Base-by-base conservation (phyloP, 371 early-diverging fungal genomes). In the Mucor mucedo region DNA sequence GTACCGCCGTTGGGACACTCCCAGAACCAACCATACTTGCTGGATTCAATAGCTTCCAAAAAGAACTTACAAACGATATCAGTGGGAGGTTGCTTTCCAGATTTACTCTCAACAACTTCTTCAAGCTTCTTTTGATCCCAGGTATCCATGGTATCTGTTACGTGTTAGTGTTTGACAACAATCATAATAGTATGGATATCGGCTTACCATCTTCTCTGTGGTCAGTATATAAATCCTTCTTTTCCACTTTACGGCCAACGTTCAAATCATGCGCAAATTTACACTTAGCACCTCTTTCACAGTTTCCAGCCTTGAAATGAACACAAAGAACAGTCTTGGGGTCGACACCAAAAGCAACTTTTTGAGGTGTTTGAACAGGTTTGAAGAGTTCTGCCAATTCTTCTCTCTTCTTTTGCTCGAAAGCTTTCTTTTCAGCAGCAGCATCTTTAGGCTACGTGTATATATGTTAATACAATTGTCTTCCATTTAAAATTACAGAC, bases 1-100 rank as follows among this genome's bases (percentile, higher is more conserved):
- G 76, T 75, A 81, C 91, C 92, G 67, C 93, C 94, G 64, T 92
- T 91, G 5, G 97, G 98, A 79, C 99, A 99, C 63, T 94, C 94
- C 99, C 99, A 99, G 84, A 96, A 97, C 95, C 96, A 96, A 58
- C 96, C 98, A 76, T 98, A 98, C 81, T 98, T 98, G 62, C 72
- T 91, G 58, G 84, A 83, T 72, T 99, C 98, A 60, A 99, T 93
- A n/a, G 99, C 99, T 71, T 99, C 98, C 84, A 99, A 87, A 73
- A 99, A 98, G 84, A 82, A 91, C 82, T 97, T 98, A 88, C 99
- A 99, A n/a, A 99, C 98, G 80, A 98, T 97, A 66, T 93, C 95
- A 4, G 98, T 98, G 11, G 95, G 92, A 16, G 94, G 91, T 68
- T 88, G 90, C 73, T 94, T 95, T 60, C 87, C 91, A 58, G 93